These are phyloP conservation scores for Chytridium lagenaria DNA, from an alignment of 371 early-diverging fungal genomes.

Conservation along the genomic window DNA sequence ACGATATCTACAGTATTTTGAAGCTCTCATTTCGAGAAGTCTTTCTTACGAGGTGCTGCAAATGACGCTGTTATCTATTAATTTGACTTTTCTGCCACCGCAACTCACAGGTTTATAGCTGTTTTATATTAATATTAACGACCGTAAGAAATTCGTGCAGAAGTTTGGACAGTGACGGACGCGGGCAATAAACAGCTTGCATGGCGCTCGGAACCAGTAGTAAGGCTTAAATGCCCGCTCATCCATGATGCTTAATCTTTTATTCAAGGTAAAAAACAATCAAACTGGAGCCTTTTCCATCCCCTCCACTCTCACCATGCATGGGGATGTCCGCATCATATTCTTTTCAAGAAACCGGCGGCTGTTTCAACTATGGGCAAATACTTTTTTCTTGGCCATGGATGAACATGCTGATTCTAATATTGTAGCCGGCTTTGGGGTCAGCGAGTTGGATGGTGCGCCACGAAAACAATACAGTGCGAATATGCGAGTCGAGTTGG, in stretches of 20 bases:
- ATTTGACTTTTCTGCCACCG: too few species aligned
- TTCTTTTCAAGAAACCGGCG: not conserved
- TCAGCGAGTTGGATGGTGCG: not conserved
- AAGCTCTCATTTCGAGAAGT: conserved; percentile 33
- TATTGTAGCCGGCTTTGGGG: not conserved
- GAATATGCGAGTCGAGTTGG: not conserved
- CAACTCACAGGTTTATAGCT: too few species aligned
- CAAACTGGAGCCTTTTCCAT: too few species aligned
- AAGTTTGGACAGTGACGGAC: not conserved
- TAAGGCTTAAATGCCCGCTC: too few species aligned
- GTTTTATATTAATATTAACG: too few species aligned
- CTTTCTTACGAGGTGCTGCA: not conserved
- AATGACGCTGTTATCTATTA: too few species aligned
- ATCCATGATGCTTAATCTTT: too few species aligned
- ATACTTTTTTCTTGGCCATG: not conserved
- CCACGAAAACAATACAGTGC: not conserved
- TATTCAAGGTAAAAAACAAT: too few species aligned
- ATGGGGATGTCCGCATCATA: not conserved
- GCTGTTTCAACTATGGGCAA: conserved; percentile 6
- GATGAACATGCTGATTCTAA: not conserved
- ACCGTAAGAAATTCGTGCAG: too few species aligned
- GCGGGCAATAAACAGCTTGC: not conserved
- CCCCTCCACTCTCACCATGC: too few species aligned
- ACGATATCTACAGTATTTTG: conserved; percentile 68
- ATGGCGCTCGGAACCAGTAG: too few species aligned